Conservation (phyloP, 257 asterid species). For the Perilla frutescens region DNA sequence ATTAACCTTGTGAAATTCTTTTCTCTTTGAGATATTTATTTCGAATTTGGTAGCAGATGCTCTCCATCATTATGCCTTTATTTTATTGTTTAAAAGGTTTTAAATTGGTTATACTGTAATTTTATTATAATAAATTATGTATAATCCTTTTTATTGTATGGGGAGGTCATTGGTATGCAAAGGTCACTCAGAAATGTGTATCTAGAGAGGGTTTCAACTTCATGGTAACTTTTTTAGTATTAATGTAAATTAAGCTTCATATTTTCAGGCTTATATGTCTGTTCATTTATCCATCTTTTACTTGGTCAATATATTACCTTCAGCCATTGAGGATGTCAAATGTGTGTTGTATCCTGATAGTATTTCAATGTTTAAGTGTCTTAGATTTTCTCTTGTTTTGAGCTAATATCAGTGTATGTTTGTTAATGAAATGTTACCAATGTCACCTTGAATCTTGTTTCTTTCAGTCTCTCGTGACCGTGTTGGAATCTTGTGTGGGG, state of each 20-base stretch:
- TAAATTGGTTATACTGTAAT: too few relatives aligned
- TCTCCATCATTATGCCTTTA: too few relatives aligned
- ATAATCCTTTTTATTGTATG: neutral
- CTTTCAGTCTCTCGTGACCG: constrained; percentile 82
- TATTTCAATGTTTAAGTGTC: neutral
- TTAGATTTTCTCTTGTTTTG: constrained; percentile 3
- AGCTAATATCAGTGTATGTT: constrained; percentile 18
- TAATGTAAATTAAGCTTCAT: neutral
- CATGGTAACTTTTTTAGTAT: neutral
- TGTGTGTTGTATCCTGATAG: constrained; percentile 12
- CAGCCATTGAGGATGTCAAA: constrained; percentile 18
- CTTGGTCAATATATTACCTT: constrained; percentile 21
- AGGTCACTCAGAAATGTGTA: neutral
- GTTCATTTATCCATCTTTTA: constrained; percentile 19
- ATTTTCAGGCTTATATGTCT: neutral
- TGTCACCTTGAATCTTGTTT: constrained; percentile 42
- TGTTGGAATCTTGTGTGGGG: constrained; percentile 79
- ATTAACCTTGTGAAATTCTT: too few relatives aligned
- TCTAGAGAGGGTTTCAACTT: too few relatives aligned
- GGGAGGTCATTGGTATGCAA: neutral
- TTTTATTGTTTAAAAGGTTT: too few relatives aligned
- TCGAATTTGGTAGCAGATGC: too few relatives aligned
- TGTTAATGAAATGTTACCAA: neutral
- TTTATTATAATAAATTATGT: too few relatives aligned
- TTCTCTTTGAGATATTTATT: too few relatives aligned